Evolutionary conservation across 106 monocot species (phyloP).

Genomic region (Platanthera zijinensis): DNA sequence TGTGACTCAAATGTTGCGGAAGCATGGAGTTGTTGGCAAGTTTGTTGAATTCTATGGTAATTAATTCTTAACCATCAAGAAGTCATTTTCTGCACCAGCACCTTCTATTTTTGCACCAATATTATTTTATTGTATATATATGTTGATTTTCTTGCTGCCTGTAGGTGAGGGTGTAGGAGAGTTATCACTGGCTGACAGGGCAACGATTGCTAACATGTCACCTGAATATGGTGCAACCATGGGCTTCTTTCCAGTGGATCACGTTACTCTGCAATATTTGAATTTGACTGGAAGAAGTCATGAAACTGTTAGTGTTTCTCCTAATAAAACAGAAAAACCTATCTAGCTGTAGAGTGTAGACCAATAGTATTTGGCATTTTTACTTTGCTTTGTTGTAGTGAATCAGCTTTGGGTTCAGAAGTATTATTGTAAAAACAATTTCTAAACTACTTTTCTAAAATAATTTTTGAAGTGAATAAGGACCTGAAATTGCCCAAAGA

Average conservation of each 20-base stretch:
- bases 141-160: background rate
- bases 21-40: conserved; percentile 94
- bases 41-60: conserved; percentile 96
- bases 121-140: background rate
- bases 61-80: background rate
- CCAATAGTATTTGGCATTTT: background rate
- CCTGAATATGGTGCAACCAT: conserved; percentile 98
- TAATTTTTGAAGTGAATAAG: background rate
- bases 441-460: background rate
- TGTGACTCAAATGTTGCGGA: conserved; percentile 82
- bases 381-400: background rate
- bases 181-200: conserved; percentile 81
- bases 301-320: conserved; percentile 60
- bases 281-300: conserved; percentile 89
- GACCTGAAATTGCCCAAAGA: no score
- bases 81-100: background rate
- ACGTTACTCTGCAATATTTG: conserved; percentile 73
- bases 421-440: background rate
- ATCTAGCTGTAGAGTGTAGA: background rate
- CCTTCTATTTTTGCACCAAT: background rate
- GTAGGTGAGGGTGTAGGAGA: conserved; percentile 74
- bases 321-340: background rate
- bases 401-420: background rate
- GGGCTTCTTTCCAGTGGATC: conserved; percentile 98
- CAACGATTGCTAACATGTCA: conserved; percentile 96